Evolutionary conservation across 768 basidiomycete genomes (phyloP).

Genomic region (Psilocybe cyanescens): DNA sequence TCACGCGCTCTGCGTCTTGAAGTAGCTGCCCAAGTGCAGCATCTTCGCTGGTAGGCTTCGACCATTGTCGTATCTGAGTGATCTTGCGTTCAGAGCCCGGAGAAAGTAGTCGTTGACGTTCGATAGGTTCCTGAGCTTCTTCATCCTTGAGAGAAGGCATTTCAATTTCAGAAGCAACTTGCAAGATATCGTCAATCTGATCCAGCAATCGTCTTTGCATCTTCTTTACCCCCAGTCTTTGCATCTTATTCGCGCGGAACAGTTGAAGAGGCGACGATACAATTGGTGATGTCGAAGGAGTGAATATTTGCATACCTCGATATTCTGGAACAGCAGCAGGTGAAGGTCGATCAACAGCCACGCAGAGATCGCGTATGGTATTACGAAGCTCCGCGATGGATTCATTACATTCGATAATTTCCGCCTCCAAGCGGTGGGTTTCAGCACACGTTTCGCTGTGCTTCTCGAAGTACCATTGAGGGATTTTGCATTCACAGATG

Average conservation of each 20-base stretch:
- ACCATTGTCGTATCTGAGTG: constrained; percentile 83
- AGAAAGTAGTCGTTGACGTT: constrained; percentile 88
- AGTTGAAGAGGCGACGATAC: constrained; percentile 78
- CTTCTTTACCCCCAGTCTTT: constrained; percentile 79
- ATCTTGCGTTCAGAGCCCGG: constrained; percentile 90
- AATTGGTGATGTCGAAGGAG: constrained; percentile 71
- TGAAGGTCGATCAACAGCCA: constrained; percentile 76
- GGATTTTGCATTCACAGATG: constrained; percentile 96
- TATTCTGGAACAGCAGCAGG: constrained; percentile 76
- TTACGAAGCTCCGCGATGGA: constrained; percentile 85
- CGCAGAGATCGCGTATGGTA: constrained; percentile 78
- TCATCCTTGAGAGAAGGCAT: constrained; percentile 92
- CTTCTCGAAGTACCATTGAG: constrained; percentile 99
- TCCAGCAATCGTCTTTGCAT: constrained; percentile 81
- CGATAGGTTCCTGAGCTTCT: constrained; percentile 88
- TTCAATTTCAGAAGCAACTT: constrained; percentile 78
- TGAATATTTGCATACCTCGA: constrained; percentile 84
- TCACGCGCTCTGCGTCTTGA: constrained; percentile 86
- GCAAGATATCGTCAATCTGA: constrained; percentile 85
- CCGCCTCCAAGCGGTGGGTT: constrained; percentile 93
- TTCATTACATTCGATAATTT: constrained; percentile 94
- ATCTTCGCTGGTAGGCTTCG: constrained; percentile 84
- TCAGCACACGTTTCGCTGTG: constrained; percentile 99
- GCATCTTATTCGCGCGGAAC: constrained; percentile 79
- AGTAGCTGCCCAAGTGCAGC: constrained; percentile 80